phyloP scores from a whole-genome alignment of 192 early-diverging fungal species.

The Dissophora ornata region DNA sequence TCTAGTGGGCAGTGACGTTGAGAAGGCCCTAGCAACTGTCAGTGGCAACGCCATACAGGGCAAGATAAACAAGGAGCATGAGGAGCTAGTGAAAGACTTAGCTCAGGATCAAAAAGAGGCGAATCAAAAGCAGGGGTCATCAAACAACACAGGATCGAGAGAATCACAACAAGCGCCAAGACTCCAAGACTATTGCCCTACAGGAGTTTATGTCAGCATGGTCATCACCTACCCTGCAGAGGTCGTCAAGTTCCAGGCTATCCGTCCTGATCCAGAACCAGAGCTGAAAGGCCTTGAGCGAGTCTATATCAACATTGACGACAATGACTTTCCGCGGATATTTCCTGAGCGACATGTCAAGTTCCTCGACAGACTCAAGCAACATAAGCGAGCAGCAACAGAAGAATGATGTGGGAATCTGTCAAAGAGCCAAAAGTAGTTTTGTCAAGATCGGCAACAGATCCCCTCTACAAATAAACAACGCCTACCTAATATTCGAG shows the following conservation, averaged over 20 bases:
- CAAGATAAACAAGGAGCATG: conserved; percentile 27
- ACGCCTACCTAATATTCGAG: neutral
- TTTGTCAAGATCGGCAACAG: conserved; percentile 29
- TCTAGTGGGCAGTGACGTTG: conserved; percentile 10
- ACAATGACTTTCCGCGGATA: conserved; percentile 25
- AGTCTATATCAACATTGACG: conserved; percentile 25
- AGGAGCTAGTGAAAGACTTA: conserved; percentile 1
- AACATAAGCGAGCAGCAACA: conserved; percentile 30
- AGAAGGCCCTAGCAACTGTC: conserved; percentile 24
- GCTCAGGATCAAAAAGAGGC: conserved; percentile 8
- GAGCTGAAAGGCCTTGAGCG: conserved; percentile 15
- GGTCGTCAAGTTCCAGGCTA: conserved; percentile 22
- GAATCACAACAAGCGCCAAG: conserved; percentile 19
- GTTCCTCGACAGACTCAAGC: conserved; percentile 24
- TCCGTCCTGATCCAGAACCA: conserved; percentile 33
- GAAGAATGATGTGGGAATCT: conserved; percentile 11
- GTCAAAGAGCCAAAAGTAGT: conserved; percentile 19
- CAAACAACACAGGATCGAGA: conserved; percentile 3
- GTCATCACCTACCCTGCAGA: conserved; percentile 31
- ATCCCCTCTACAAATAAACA: conserved; percentile 18
- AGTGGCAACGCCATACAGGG: conserved; percentile 10
- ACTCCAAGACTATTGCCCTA: conserved; percentile 26
- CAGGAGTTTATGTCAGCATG: conserved; percentile 29
- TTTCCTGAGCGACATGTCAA: conserved; percentile 27
- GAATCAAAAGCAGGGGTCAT: too few species aligned